A percentile compares a stretch with the other conserved stretches of the same genome.
Evolutionary conservation across 2,329 filamentous ascomycete genomes (phyloP).

Genomic region (Immersiporthe knoxdaviesiana): DNA sequence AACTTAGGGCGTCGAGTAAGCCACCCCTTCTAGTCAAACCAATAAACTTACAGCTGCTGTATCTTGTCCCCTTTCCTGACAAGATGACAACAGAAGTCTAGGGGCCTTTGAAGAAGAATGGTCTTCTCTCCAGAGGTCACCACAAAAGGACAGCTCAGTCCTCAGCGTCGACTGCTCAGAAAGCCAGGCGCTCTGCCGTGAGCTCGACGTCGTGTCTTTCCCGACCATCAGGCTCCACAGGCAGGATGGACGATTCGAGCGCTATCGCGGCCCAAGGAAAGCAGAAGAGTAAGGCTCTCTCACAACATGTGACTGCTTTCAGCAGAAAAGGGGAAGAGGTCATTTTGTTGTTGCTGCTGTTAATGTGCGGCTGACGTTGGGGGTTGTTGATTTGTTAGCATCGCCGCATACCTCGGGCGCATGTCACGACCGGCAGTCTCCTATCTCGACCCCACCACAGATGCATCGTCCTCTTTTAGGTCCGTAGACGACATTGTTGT

Average conservation of each 20-base stretch:
- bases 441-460: slow-evolving; percentile 34
- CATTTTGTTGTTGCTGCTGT: not conserved
- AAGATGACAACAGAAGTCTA: not conserved
- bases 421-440: slow-evolving; percentile 37
- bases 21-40: not conserved
- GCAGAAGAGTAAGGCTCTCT: slow-evolving; percentile 20
- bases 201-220: slow-evolving; percentile 27
- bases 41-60: not conserved
- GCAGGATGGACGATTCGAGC: slow-evolving; percentile 17
- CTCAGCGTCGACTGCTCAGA: slow-evolving; percentile 30
- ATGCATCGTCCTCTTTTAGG: slow-evolving; percentile 39
- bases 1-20: not conserved
- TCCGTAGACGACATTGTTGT: slow-evolving; percentile 47
- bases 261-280: slow-evolving; percentile 28
- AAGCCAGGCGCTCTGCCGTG: slow-evolving; percentile 15
- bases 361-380: not conserved
- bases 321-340: no score
- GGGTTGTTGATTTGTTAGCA: slow-evolving; percentile 32
- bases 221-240: slow-evolving; percentile 29
- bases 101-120: slow-evolving; percentile 19
- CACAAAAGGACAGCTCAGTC: slow-evolving; percentile 12
- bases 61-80: not conserved
- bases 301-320: not conserved
- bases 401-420: slow-evolving; percentile 37
- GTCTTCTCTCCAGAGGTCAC: slow-evolving; percentile 16